Evolutionary conservation across 345 rosid genomes (phyloP), one percentile per base, ranked within the genome.

Genomic region (Heritiera littoralis): DNA sequence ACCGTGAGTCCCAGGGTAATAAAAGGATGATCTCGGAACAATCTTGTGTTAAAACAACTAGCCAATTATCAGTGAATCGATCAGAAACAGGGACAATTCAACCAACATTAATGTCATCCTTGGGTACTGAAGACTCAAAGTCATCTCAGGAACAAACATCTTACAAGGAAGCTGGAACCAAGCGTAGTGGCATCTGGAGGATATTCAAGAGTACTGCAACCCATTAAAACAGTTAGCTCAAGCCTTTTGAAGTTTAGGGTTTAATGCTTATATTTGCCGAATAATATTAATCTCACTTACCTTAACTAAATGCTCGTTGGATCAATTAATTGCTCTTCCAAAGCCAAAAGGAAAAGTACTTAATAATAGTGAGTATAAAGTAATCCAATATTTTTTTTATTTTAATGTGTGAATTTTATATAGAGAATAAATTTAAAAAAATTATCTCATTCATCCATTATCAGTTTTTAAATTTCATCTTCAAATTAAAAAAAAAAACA

Each of bases 101-200:
- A 11, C 17, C 74, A 5, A 28, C 43, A 52, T 20, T 51, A 12
- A 18, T 35, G 41, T 13, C 51, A 41, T 30, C 64, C 30, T 18
- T 4, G 2, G 43, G 30, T 11, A 59, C 59, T 74, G 38, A 51
- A 10, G 23, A 35, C 45, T 72, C 76, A 7, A 38, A 55, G 30
- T 52, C 64, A 38, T 73, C 13, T 9, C 60, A 18, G 14, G 40
- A 69, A 46, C 55, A 69, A 45, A 69, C 56, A 46, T 48, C 56
- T 23, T 23, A 20, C 56, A 12, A 48, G 56, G n/a, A 7, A 69
- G 48, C 73, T 11, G 32, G 2, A 48, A 10, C 41, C 58, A 70
- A 28, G 40, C 20, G n/a, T 23, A 41, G n/a, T 23, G 41, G 78
- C 38, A 58, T 75, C 23, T 75, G 78, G 78, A 75, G 68, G 54